These are phyloP conservation scores for Colletotrichum sp. DNA, from an alignment of 2,329 filamentous ascomycete genomes.

Conservation along the genomic window DNA sequence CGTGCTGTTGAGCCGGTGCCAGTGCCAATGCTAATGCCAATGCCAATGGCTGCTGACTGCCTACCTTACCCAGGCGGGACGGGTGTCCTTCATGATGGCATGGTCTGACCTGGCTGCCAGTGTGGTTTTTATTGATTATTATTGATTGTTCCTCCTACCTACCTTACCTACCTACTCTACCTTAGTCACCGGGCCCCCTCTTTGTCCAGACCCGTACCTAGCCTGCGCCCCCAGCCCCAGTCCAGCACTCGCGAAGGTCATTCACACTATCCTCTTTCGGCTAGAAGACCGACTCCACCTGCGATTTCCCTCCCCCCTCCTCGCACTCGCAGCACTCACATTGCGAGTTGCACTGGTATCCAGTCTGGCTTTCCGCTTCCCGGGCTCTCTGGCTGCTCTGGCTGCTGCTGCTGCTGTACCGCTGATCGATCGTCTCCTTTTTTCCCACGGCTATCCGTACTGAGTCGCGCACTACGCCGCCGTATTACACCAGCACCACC, in stretches of 20 bases:
- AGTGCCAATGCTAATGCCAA: not conserved
- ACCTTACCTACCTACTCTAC: not conserved
- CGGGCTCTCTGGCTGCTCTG: not conserved
- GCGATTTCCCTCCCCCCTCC: conserved; percentile 6
- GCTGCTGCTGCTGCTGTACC: not conserved
- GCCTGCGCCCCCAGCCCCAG: conserved; percentile 1
- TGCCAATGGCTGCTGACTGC: not conserved
- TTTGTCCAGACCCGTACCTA: conserved; percentile 9
- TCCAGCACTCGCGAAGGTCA: not conserved
- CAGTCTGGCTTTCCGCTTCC: not conserved
- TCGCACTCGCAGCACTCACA: not conserved
- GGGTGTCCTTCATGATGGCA: not conserved
- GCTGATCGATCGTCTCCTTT: conserved; percentile 12
- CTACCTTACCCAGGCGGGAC: not conserved
- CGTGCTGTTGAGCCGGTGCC: not conserved
- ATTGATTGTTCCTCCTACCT: not conserved
- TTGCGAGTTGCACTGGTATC: not conserved
- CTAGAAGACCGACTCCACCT: conserved; percentile 9
- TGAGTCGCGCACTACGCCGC: conserved; percentile 10
- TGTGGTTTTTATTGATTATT: not conserved
- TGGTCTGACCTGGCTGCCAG: not conserved
- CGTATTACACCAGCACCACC: not conserved
- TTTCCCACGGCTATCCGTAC: not conserved
- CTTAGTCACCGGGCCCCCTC: not conserved
- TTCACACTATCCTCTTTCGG: conserved; percentile 13